These are phyloP conservation scores for Beauveria bassiana DNA, from an alignment of 2,329 filamentous ascomycete genomes.

Conservation along the genomic window DNA sequence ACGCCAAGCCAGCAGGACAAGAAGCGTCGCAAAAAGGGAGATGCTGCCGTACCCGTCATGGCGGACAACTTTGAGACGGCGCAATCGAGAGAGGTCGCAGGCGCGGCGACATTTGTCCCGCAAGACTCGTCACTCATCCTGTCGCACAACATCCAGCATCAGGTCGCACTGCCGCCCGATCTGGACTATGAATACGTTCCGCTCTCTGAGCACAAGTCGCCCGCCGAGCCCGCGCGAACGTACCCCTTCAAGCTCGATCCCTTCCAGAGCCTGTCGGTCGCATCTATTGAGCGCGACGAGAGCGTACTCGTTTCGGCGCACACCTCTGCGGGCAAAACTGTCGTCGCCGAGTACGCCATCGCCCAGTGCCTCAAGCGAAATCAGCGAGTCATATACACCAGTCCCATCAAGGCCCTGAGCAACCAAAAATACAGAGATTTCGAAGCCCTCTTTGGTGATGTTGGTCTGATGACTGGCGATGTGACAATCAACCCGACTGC, in stretches of 20 bases:
- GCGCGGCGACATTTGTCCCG: conserved; percentile 60
- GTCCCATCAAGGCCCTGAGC: conserved; percentile 96
- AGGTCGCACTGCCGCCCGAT: conserved; percentile 88
- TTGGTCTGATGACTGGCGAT: conserved; percentile 97
- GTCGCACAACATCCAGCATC: conserved; percentile 96
- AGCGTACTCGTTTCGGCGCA: conserved; percentile 96
- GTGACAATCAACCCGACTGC: conserved; percentile 98
- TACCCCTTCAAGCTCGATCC: conserved; percentile 93
- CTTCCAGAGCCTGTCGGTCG: conserved; percentile 91
- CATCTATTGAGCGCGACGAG: conserved; percentile 91
- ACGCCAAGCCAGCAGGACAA: conserved; percentile 49
- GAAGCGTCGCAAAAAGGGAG: conserved; percentile 55
- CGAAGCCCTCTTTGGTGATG: conserved; percentile 88
- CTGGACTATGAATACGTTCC: conserved; percentile 91
- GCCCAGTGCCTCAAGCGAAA: conserved; percentile 96
- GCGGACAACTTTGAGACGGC: conserved; percentile 94
- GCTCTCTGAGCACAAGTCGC: conserved; percentile 90
- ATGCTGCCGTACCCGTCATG: conserved; percentile 66
- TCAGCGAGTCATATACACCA: conserved; percentile 97
- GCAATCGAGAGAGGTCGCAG: conserved; percentile 82
- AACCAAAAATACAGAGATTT: conserved; percentile 99
- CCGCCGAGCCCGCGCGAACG: conserved; percentile 71
- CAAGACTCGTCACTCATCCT: conserved; percentile 69
- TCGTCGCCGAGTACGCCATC: conserved; percentile 96
- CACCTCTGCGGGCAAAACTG: conserved; percentile 95